Conservation (phyloP, 179 eudicot genomes). For the Monotropa hypopitys region DNA sequence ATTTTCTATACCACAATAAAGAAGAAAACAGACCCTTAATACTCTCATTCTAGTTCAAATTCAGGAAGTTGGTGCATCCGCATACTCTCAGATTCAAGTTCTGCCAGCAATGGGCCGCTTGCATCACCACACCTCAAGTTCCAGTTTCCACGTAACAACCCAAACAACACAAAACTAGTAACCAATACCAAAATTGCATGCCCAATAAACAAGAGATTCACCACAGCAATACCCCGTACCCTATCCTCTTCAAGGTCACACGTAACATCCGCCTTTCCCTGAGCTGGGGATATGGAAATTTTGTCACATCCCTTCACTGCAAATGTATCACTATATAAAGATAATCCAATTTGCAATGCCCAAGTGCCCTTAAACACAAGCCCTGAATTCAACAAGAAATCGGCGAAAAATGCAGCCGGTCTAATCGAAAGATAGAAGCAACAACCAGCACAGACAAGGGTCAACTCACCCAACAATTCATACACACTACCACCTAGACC, state of each 20-base stretch:
- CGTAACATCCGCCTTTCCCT: constrained; percentile 16
- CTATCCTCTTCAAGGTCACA: constrained; percentile 73
- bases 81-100: constrained; percentile 42
- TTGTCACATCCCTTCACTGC: constrained; percentile 15
- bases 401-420: constrained; percentile 57
- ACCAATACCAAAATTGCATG: constrained; percentile 49
- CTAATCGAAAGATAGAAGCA: constrained; percentile 54
- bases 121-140: constrained; percentile 37
- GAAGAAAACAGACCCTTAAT: neutral
- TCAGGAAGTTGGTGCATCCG: constrained; percentile 36
- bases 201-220: constrained; percentile 53
- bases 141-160: constrained; percentile 29
- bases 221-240: constrained; percentile 55
- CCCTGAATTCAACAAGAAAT: constrained; percentile 52
- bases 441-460: constrained; percentile 48
- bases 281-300: neutral
- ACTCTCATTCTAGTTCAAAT: constrained; percentile 45
- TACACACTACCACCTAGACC: constrained; percentile 44
- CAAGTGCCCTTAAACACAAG: constrained; percentile 70
- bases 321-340: constrained; percentile 22
- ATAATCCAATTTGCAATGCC: constrained; percentile 70
- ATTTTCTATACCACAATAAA: neutral
- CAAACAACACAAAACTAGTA: constrained; percentile 35
- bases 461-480: constrained; percentile 37
- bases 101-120: constrained; percentile 41